phyloP scores from a whole-genome alignment of 257 asterid genomes.

The Scutellaria barbata region DNA sequence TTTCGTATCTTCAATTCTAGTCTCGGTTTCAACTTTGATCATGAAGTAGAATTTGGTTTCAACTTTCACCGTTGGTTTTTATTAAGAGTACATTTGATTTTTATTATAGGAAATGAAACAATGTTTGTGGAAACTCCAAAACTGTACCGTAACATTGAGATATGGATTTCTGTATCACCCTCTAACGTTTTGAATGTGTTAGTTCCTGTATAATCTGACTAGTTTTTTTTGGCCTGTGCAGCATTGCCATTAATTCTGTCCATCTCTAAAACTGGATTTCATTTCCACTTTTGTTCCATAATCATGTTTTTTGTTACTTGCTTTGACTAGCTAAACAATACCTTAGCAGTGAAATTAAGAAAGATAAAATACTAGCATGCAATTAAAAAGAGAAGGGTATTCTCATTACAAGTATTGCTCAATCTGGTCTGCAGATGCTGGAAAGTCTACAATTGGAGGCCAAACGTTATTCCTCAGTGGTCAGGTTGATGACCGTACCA shows the following conservation, averaged over 20 bases:
- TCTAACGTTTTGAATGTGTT: constrained; percentile 5
- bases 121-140: constrained; percentile 8
- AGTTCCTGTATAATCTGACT: background rate
- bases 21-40: no score
- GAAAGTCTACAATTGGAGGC: constrained; percentile 96
- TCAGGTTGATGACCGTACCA: constrained; percentile 96
- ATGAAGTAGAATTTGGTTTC: no score
- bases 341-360: background rate
- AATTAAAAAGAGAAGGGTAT: background rate
- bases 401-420: constrained; percentile 17
- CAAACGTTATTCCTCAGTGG: constrained; percentile 92
- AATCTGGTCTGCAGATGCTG: constrained; percentile 75
- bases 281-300: background rate
- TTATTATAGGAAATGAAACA: background rate
- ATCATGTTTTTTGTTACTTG: background rate
- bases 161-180: background rate
- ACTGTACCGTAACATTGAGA: background rate
- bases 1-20: background rate
- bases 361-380: background rate
- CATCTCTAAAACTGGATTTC: background rate
- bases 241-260: constrained; percentile 2
- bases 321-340: background rate
- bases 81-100: background rate
- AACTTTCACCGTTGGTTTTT: no score
- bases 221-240: background rate